Evolutionary conservation across 1,284 basidiomycete species (phyloP).

Genomic region (Mycosarcoma mackinlayi): DNA sequence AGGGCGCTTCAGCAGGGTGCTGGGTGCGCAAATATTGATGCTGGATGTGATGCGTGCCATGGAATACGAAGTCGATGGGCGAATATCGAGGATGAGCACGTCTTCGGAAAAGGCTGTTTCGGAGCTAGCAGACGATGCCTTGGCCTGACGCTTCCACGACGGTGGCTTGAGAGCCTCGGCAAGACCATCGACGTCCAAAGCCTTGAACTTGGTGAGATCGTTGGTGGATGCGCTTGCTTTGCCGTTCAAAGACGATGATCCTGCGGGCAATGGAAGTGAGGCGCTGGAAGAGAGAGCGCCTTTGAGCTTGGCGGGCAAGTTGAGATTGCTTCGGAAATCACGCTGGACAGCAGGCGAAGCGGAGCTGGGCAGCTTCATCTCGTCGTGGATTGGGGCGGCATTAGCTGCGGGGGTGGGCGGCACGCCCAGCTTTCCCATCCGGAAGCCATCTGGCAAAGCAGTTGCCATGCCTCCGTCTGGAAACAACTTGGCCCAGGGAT

Average conservation of each 20-base stretch:
- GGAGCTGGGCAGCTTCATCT: conserved; percentile 4
- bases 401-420: conserved; percentile 43
- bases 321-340: conserved; percentile 21
- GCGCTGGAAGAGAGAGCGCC: conserved; percentile 16
- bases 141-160: conserved; percentile 13
- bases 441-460: conserved; percentile 38
- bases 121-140: not conserved
- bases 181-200: conserved; percentile 40
- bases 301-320: conserved; percentile 26
- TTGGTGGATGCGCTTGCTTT: conserved; percentile 14
- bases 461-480: conserved; percentile 47
- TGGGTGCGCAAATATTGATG: conserved; percentile 90
- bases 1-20: conserved; percentile 79
- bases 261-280: conserved; percentile 29
- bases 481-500: conserved; percentile 50
- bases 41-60: conserved; percentile 70
- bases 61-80: conserved; percentile 74
- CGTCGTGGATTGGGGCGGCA: conserved; percentile 10
- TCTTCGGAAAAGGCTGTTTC: conserved; percentile 25
- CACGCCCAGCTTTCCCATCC: conserved; percentile 21
- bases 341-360: not conserved
- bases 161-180: conserved; percentile 32
- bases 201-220: conserved; percentile 38
- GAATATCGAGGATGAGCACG: conserved; percentile 79
- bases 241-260: conserved; percentile 14